These are phyloP conservation scores for Rhizoctonia solani DNA, from an alignment of 1,284 basidiomycete genomes.

Conservation along the genomic window DNA sequence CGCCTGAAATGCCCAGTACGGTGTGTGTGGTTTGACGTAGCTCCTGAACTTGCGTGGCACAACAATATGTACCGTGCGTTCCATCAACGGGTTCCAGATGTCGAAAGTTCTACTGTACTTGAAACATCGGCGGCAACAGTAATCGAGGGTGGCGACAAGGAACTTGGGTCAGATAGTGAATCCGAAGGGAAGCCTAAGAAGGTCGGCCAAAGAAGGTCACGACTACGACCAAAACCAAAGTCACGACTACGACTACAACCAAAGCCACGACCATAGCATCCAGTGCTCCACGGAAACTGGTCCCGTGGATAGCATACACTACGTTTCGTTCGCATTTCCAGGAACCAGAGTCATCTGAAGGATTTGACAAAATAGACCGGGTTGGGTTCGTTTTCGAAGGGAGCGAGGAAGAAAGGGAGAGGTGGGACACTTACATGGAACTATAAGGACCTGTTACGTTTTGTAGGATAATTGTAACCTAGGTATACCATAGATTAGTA, in stretches of 20 bases:
- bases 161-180: neutral
- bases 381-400: constrained; percentile 84
- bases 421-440: constrained; percentile 75
- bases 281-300: constrained; percentile 56
- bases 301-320: constrained; percentile 68
- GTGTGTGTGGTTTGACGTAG: constrained; percentile 66
- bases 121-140: neutral
- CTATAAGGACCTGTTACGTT: no score
- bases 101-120: constrained; percentile 7
- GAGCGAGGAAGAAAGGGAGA: constrained; percentile 62
- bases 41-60: constrained; percentile 80
- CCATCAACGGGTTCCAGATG: constrained; percentile 33
- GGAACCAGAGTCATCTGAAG: constrained; percentile 67
- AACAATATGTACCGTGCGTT: constrained; percentile 86
- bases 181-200: constrained; percentile 26
- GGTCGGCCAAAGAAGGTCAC: neutral
- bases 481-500: no score
- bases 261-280: neutral
- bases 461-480: no score
- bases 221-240: constrained; percentile 28
- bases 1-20: constrained; percentile 59
- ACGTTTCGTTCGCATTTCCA: constrained; percentile 67
- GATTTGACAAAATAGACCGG: constrained; percentile 72
- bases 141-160: neutral
- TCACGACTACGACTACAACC: neutral